Evolutionary conservation across 331 rosid genomes (phyloP).

Genomic region (Quercus phellos): DNA sequence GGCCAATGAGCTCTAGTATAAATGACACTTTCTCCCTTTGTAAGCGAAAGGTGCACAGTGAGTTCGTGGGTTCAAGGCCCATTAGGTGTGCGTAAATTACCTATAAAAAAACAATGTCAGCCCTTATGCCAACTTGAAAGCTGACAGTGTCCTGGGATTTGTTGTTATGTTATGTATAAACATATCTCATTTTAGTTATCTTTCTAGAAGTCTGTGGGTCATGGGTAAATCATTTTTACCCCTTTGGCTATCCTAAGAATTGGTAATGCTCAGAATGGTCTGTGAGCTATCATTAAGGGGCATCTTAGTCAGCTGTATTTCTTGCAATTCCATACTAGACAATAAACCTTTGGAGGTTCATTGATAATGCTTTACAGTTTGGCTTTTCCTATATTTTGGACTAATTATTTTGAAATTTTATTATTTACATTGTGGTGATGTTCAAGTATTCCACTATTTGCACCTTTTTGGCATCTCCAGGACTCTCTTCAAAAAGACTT

Average conservation of each 20-base stretch:
- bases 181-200: background rate
- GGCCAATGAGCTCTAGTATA: no score
- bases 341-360: background rate
- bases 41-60: no score
- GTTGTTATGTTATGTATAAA: background rate
- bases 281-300: background rate
- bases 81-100: no score
- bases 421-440: slow-evolving; percentile 7
- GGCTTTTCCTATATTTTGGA: background rate
- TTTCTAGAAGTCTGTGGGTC: background rate
- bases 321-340: background rate
- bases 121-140: background rate
- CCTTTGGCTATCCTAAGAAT: background rate
- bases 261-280: background rate
- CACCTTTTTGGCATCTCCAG: slow-evolving; percentile 44
- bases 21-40: no score
- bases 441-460: slow-evolving; percentile 9
- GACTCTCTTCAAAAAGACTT: slow-evolving; percentile 75
- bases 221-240: background rate
- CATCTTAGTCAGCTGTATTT: background rate
- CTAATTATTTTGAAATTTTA: background rate
- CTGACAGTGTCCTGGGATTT: background rate
- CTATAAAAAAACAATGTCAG: background rate
- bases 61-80: no score
- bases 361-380: background rate